Conservation (phyloP, 768 basidiomycete genomes). For the Termitomyces sp. region DNA sequence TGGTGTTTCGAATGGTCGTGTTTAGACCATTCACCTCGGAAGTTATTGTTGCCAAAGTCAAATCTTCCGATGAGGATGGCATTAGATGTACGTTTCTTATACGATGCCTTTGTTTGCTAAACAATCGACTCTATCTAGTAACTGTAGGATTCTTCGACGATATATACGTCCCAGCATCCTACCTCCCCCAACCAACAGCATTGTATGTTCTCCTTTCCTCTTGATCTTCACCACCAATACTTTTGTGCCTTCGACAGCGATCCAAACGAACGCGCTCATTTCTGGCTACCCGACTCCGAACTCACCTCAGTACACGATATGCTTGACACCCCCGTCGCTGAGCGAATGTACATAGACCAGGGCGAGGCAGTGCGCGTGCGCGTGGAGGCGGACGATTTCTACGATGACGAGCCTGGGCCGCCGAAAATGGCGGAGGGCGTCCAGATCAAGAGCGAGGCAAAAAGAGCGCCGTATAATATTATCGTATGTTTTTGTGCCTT, state of each 20-base stretch:
- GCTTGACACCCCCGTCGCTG: conserved; percentile 57
- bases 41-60: conserved; percentile 84
- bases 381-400: conserved; percentile 78
- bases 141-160: conserved; percentile 92
- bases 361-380: conserved; percentile 73
- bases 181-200: conserved; percentile 76
- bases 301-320: conserved; percentile 52
- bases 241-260: conserved; percentile 40
- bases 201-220: conserved; percentile 45
- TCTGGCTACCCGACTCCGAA: conserved; percentile 69
- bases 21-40: conserved; percentile 91
- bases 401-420: conserved; percentile 82
- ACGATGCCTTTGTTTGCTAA: background rate
- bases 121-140: conserved; percentile 38
- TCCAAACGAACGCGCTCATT: conserved; percentile 75
- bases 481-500: conserved; percentile 39
- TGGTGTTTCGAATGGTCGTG: conserved; percentile 82
- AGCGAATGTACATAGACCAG: conserved; percentile 78
- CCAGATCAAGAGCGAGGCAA: conserved; percentile 42
- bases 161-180: conserved; percentile 73
- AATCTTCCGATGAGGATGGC: conserved; percentile 79
- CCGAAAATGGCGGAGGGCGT: conserved; percentile 72
- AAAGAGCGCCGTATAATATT: conserved; percentile 62
- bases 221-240: background rate
- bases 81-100: conserved; percentile 59